phyloP scores from a whole-genome alignment of 495 filamentous ascomycete species.

The Chaetomium fimeti region DNA sequence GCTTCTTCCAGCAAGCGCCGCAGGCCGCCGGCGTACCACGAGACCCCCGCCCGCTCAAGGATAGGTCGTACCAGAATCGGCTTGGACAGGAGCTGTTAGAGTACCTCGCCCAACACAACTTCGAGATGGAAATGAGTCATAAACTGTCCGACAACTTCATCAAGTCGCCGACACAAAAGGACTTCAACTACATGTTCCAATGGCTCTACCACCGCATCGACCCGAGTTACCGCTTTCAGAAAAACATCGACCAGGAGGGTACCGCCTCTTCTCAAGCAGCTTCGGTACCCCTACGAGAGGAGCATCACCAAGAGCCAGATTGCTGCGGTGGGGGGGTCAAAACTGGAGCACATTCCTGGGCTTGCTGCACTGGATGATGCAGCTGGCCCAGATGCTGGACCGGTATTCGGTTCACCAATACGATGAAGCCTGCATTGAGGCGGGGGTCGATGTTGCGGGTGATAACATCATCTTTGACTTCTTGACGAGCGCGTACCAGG shows the following conservation, averaged over 20 bases:
- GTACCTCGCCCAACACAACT: constrained; percentile 84
- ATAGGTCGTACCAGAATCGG: constrained; percentile 71
- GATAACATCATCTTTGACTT: constrained; percentile 95
- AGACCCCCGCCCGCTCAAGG: constrained; percentile 86
- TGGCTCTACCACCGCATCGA: constrained; percentile 96
- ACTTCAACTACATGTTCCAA: constrained; percentile 95
- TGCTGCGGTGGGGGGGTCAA: constrained; percentile 87
- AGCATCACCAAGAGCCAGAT: constrained; percentile 94
- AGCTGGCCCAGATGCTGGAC: constrained; percentile 87
- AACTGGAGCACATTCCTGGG: constrained; percentile 95
- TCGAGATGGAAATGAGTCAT: constrained; percentile 97
- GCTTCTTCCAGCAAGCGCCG: constrained; percentile 86
- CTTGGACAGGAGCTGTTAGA: constrained; percentile 89
- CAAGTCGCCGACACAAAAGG: constrained; percentile 93
- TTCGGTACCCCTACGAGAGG: constrained; percentile 92
- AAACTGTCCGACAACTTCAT: constrained; percentile 81
- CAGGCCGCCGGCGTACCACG: constrained; percentile 71
- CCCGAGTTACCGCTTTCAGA: constrained; percentile 84
- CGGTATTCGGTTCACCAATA: constrained; percentile 70
- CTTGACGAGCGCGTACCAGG: constrained; percentile 80
- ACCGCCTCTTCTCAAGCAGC: constrained; percentile 80
- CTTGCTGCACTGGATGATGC: constrained; percentile 98
- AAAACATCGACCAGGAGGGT: constrained; percentile 91
- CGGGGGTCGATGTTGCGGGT: constrained; percentile 78
- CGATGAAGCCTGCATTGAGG: constrained; percentile 81